These are phyloP conservation scores for Globisporangium iwayamae DNA, from an alignment of 352 stramenopile genomes.

Conservation along the genomic window DNA sequence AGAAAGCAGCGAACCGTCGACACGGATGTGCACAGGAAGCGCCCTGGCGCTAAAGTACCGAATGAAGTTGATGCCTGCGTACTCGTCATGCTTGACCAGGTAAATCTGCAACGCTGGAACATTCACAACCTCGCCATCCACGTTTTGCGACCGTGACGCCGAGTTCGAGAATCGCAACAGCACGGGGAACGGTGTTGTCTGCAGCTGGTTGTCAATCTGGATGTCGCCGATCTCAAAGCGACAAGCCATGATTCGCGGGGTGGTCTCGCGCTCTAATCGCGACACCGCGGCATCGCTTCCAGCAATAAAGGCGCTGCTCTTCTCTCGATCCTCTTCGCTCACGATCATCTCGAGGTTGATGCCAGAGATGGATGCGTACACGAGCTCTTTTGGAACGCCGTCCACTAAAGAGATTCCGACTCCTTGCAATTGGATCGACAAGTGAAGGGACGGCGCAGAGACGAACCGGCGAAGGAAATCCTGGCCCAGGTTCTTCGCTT, in stretches of 20 bases:
- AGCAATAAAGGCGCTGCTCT: constrained; percentile 37
- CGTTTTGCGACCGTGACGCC: constrained; percentile 35
- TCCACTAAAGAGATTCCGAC: constrained; percentile 80
- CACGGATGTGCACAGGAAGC: constrained; percentile 72
- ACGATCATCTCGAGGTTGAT: constrained; percentile 61
- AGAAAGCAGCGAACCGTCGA: constrained; percentile 78
- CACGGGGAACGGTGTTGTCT: constrained; percentile 78
- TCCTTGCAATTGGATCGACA: constrained; percentile 56
- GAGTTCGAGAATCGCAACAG: constrained; percentile 79
- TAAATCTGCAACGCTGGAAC: constrained; percentile 71
- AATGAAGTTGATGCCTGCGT: constrained; percentile 86
- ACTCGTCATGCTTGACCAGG: constrained; percentile 84
- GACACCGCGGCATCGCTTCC: constrained; percentile 39
- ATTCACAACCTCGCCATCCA: constrained; percentile 49
- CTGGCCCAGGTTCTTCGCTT: constrained; percentile 5
- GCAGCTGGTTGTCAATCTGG: constrained; percentile 88
- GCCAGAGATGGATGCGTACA: constrained; percentile 73
- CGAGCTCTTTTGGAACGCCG: constrained; percentile 62
- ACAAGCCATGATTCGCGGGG: constrained; percentile 51
- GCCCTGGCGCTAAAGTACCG: constrained; percentile 72
- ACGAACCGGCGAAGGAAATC: constrained; percentile 52
- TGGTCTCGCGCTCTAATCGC: constrained; percentile 52
- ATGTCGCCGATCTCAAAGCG: constrained; percentile 74
- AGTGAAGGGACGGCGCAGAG: constrained; percentile 42
- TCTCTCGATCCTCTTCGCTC: constrained; percentile 39